Conservation (phyloP, 345 rosid species). For the Dimocarpus longan region DNA sequence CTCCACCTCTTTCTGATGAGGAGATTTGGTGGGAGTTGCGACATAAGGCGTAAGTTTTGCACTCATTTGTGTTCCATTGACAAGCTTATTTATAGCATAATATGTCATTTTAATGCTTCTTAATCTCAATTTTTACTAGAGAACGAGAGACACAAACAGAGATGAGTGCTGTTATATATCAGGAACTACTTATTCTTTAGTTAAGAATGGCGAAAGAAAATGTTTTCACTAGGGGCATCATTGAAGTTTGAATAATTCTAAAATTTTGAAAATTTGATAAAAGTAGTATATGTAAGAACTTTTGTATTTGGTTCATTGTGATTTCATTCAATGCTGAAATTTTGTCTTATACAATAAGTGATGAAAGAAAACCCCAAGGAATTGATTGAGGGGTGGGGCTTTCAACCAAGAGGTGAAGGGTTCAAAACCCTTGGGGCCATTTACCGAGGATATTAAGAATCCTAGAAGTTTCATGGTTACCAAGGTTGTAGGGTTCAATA, state of each 20-base stretch:
- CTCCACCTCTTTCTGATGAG: constrained; percentile 94
- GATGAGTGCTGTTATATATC: not conserved
- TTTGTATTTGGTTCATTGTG: not conserved
- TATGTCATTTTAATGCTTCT: not conserved
- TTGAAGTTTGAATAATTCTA: not conserved
- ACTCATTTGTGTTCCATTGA: not conserved
- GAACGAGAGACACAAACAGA: not conserved
- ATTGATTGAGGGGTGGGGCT: not conserved
- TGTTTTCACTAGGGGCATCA: not conserved
- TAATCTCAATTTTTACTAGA: not conserved
- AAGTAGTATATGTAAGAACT: not conserved
- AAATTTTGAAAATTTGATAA: not conserved
- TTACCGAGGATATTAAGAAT: not conserved
- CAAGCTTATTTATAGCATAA: not conserved
- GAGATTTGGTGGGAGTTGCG: constrained; percentile 91
- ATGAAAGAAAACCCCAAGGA: not conserved
- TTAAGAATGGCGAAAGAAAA: not conserved
- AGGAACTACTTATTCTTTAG: not conserved
- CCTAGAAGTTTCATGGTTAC: not conserved
- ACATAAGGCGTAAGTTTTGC: constrained; percentile 75
- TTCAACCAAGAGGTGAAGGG: not conserved
- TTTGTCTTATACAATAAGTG: not conserved
- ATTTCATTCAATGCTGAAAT: not conserved
- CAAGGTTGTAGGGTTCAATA: not conserved
- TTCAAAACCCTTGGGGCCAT: not conserved